A percentile compares a stretch with the other conserved stretches of the same genome.
These are phyloP conservation scores for Escovopsis weberi DNA, from an alignment of 2,329 filamentous ascomycete genomes.

Conservation along the genomic window DNA sequence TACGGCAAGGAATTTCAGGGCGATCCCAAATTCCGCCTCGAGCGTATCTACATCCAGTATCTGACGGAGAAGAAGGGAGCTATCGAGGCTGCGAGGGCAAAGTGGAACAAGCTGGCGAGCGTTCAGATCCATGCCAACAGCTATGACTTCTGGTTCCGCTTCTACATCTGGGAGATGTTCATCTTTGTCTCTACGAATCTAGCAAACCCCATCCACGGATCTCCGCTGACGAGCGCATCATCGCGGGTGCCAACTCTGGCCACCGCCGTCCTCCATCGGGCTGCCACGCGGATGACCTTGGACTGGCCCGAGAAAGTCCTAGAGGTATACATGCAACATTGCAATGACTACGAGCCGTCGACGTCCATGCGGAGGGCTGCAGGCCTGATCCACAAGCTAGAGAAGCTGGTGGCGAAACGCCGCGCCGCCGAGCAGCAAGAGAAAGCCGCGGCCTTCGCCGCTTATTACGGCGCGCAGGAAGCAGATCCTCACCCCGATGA, in stretches of 20 bases:
- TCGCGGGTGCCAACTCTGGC: constrained; percentile 56
- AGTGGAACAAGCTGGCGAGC: constrained; percentile 58
- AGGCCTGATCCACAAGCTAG: constrained; percentile 56
- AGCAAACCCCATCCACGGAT: constrained; percentile 39
- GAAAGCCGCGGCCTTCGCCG: constrained; percentile 37
- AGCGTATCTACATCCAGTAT: constrained; percentile 86
- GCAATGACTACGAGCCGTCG: constrained; percentile 78
- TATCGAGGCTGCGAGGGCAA: constrained; percentile 58
- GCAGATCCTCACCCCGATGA: constrained; percentile 10
- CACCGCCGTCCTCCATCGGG: constrained; percentile 62
- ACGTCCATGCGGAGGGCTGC: constrained; percentile 59
- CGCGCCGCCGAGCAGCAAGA: constrained; percentile 51
- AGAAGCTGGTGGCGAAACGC: constrained; percentile 46
- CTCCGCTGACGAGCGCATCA: constrained; percentile 28
- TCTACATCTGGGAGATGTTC: constrained; percentile 84
- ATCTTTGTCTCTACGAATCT: constrained; percentile 30
- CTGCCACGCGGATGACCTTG: constrained; percentile 44
- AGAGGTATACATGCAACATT: constrained; percentile 62
- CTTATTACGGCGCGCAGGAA: constrained; percentile 20
- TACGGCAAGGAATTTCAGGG: constrained; percentile 64
- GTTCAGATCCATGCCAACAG: constrained; percentile 55
- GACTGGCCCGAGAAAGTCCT: constrained; percentile 68
- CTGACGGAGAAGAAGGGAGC: constrained; percentile 72
- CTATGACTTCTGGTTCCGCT: constrained; percentile 88
- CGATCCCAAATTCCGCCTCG: constrained; percentile 79